A percentile compares a stretch with the other conserved stretches of the same genome.
These are phyloP conservation scores for Limonomyces culmigenus DNA, from an alignment of 1,284 basidiomycete species.

Conservation along the genomic window DNA sequence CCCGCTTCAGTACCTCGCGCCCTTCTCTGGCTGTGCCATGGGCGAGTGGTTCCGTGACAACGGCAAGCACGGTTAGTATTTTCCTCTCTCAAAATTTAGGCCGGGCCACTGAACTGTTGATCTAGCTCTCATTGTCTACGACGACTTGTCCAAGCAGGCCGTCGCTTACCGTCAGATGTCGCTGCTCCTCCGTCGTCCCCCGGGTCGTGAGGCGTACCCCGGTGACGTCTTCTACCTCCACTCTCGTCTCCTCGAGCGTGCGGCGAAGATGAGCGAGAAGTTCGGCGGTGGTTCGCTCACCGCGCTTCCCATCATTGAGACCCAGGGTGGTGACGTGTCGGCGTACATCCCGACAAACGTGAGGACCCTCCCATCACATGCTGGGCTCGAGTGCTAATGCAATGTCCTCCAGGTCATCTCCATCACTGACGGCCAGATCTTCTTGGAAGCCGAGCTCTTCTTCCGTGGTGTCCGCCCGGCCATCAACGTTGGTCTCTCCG, in stretches of 20 bases:
- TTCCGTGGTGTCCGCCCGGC: slow-evolving; percentile 99
- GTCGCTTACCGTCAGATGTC: slow-evolving; percentile 99
- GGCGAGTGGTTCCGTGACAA: slow-evolving; percentile 99
- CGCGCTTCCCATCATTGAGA: slow-evolving; percentile 98
- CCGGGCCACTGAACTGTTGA: slow-evolving; percentile 4
- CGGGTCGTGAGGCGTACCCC: slow-evolving; percentile 99
- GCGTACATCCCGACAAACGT: slow-evolving; percentile 88
- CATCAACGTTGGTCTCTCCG: slow-evolving; percentile 99
- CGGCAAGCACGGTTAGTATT: slow-evolving; percentile 70
- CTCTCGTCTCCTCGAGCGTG: slow-evolving; percentile 98
- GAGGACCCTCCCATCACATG: slow-evolving; percentile 13
- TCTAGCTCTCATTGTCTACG: slow-evolving; percentile 92
- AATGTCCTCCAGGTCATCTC: slow-evolving; percentile 65
- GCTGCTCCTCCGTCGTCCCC: slow-evolving; percentile 96
- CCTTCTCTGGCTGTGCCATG: slow-evolving; percentile 98
- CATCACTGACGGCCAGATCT: slow-evolving; percentile 97
- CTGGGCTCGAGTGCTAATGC: slow-evolving; percentile 3
- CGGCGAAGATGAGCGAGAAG: slow-evolving; percentile 98
- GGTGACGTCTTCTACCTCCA: slow-evolving; percentile 99
- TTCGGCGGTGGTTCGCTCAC: slow-evolving; percentile 97
- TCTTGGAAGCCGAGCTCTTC: slow-evolving; percentile 99
- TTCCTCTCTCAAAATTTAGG: slow-evolving; percentile 1
- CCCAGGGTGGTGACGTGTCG: slow-evolving; percentile 99
- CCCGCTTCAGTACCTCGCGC: slow-evolving; percentile 26
- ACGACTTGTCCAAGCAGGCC: slow-evolving; percentile 99